These are phyloP conservation scores for Melampsora allii-populina DNA, from an alignment of 1,284 basidiomycete genomes.

Conservation along the genomic window DNA sequence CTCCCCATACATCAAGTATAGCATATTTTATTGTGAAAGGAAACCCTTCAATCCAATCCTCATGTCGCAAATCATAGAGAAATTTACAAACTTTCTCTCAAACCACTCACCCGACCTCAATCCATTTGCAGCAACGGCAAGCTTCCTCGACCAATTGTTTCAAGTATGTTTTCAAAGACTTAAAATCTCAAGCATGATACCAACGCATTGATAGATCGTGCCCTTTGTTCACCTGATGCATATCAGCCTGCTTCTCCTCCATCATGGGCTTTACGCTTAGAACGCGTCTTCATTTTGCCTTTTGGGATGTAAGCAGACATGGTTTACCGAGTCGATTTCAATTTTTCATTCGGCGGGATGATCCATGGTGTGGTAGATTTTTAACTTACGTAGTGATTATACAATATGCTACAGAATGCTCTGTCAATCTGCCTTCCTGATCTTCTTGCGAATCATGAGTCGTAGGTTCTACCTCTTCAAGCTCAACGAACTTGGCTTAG, in stretches of 20 bases:
- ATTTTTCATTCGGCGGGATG: background rate
- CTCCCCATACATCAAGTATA: background rate
- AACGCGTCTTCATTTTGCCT: background rate
- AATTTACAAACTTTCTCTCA: background rate
- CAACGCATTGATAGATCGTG: background rate
- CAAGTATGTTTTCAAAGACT: background rate
- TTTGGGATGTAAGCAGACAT: background rate
- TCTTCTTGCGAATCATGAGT: background rate
- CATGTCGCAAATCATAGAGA: background rate
- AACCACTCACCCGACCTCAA: background rate
- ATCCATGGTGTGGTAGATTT: background rate
- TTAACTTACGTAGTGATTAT: background rate
- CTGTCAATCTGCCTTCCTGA: background rate
- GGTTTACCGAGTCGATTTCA: background rate
- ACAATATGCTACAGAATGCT: background rate
- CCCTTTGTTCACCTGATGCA: background rate
- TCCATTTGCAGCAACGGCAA: background rate
- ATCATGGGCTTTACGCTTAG: background rate
- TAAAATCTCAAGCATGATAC: too few species aligned
- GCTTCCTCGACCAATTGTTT: background rate
- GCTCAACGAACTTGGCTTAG: background rate
- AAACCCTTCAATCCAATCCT: background rate
- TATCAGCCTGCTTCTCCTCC: background rate
- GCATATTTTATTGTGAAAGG: background rate
- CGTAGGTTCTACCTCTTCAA: background rate